A percentile compares a stretch with the other conserved stretches of the same genome.
phyloP scores from a whole-genome alignment of 768 basidiomycete genomes.

The Calocybe indica region DNA sequence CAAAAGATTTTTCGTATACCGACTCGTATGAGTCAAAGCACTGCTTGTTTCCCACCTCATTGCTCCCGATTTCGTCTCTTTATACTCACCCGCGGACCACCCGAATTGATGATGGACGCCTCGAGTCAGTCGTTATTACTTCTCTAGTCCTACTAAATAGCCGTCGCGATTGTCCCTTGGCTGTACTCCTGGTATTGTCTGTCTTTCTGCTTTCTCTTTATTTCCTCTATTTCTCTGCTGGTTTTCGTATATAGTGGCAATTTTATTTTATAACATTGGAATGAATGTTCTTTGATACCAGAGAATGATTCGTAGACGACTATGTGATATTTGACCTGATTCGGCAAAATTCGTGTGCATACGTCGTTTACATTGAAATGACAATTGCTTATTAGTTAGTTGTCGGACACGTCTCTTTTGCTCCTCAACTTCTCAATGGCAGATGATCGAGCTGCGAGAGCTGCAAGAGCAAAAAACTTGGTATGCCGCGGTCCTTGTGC shows the following conservation, averaged over 20 bases:
- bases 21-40: neutral
- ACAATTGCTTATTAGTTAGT: neutral
- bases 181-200: conserved; percentile 16
- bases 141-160: conserved; percentile 29
- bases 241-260: conserved; percentile 43
- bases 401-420: conserved; percentile 1
- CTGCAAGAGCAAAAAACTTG: conserved; percentile 80
- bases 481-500: conserved; percentile 31
- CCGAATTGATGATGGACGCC: conserved; percentile 35
- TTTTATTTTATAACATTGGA: conserved; percentile 19
- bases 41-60: conserved; percentile 11
- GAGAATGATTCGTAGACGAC: too few relatives aligned
- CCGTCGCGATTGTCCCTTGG: conserved; percentile 17
- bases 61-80: conserved; percentile 39
- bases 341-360: too few relatives aligned
- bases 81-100: conserved; percentile 53
- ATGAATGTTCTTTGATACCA: neutral
- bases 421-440: conserved; percentile 31
- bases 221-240: conserved; percentile 24
- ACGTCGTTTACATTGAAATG: too few relatives aligned
- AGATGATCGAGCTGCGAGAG: conserved; percentile 74
- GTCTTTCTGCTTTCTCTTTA: conserved; percentile 21
- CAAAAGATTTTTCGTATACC: neutral
- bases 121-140: conserved; percentile 59
- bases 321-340: too few relatives aligned